A percentile compares a stretch with the other conserved stretches of the same genome.
These are phyloP conservation scores for Cyclostephanos tholiformis DNA, from an alignment of 108 stramenopile species.

Conservation along the genomic window DNA sequence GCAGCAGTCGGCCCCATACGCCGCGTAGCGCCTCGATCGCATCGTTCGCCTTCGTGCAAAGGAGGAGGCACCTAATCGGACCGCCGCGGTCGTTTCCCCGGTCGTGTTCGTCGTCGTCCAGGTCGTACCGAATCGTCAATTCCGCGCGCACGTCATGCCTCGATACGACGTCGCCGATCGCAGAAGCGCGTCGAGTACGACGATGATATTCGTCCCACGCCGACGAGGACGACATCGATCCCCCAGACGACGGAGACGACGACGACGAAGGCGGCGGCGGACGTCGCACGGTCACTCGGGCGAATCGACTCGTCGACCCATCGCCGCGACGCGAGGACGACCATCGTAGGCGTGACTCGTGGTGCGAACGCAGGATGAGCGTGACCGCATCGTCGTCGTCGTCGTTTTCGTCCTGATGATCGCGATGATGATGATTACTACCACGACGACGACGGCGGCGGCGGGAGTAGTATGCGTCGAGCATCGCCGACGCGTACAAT, in stretches of 20 bases:
- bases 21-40: conserved; percentile 26
- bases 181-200: no score
- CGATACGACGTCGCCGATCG: no score
- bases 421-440: no score
- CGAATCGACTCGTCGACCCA: not conserved
- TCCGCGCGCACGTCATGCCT: no score
- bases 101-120: not conserved
- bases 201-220: not conserved
- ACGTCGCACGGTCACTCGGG: conserved; percentile 24
- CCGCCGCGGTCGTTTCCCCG: not conserved
- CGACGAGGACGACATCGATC: no score
- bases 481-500: conserved; percentile 30
- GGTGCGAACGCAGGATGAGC: conserved; percentile 34
- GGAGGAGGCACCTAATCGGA: conserved; percentile 27
- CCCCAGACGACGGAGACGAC: no score
- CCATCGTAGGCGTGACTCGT: conserved; percentile 15
- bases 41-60: conserved; percentile 52
- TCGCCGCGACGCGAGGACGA: not conserved
- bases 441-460: no score
- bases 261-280: not conserved
- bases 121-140: no score
- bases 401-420: not conserved
- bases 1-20: conserved; percentile 31
- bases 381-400: not conserved
- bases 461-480: not conserved